Conservation (phyloP, 2,329 filamentous ascomycete genomes). For the Ramularia endophylla region DNA sequence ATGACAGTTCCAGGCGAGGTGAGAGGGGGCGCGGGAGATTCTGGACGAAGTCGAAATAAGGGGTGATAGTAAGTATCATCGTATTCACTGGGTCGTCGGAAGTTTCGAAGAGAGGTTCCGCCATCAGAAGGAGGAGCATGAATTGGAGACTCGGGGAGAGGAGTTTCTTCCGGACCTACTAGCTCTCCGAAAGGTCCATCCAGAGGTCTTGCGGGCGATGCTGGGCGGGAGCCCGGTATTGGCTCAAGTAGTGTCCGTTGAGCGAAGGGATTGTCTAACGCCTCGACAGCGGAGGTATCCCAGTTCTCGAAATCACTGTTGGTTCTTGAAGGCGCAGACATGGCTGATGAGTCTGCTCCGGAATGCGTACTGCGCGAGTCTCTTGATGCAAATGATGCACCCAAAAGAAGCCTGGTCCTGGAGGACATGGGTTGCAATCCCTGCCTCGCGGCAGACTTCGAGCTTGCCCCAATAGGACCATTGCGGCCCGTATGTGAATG, state of each 20-base stretch:
- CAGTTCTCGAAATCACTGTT: slow-evolving; percentile 65
- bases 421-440: slow-evolving; percentile 51
- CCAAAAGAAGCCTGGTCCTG: slow-evolving; percentile 50
- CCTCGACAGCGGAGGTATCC: slow-evolving; percentile 64
- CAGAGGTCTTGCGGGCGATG: slow-evolving; percentile 56
- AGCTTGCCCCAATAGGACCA: too few species aligned
- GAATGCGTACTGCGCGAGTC: slow-evolving; percentile 27
- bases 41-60: slow-evolving; percentile 65
- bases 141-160: slow-evolving; percentile 14
- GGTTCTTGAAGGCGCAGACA: slow-evolving; percentile 31
- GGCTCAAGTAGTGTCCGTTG: slow-evolving; percentile 57
- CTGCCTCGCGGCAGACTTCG: too few species aligned
- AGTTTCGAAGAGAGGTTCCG: slow-evolving; percentile 2
- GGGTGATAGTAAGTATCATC: slow-evolving; percentile 70
- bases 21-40: slow-evolving; percentile 58
- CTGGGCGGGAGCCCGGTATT: slow-evolving; percentile 62
- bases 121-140: slow-evolving; percentile 5
- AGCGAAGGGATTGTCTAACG: slow-evolving; percentile 51
- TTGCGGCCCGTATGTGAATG: too few species aligned
- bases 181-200: slow-evolving; percentile 43
- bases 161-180: slow-evolving; percentile 34
- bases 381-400: slow-evolving; percentile 46
- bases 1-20: slow-evolving; percentile 66
- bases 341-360: slow-evolving; percentile 22
- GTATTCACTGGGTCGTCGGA: slow-evolving; percentile 5